Conservation (phyloP, 2,329 filamentous ascomycete genomes). For the Fusarium sp. region DNA sequence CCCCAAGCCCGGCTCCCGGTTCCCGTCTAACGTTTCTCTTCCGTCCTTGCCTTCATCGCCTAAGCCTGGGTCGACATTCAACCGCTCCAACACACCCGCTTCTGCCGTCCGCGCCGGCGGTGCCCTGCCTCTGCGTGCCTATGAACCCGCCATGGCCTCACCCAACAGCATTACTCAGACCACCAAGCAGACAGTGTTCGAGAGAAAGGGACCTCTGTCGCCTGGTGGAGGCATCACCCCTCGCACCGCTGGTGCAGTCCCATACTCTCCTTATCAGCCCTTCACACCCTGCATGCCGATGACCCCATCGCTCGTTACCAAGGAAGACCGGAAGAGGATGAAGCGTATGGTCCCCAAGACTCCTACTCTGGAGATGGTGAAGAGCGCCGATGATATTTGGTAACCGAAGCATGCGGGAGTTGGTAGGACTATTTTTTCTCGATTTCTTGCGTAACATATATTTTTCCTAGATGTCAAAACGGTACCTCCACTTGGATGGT, state of each 20-base stretch:
- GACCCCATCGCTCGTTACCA: constrained; percentile 79
- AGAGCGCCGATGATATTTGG: constrained; percentile 74
- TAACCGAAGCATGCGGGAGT: constrained; percentile 48
- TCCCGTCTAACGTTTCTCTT: constrained; percentile 47
- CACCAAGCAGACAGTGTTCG: constrained; percentile 75
- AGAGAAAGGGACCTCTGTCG: constrained; percentile 65
- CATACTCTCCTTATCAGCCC: constrained; percentile 84
- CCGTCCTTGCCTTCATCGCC: constrained; percentile 62
- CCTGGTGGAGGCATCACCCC: constrained; percentile 72
- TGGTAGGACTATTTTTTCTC: constrained; percentile 11
- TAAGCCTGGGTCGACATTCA: constrained; percentile 63
- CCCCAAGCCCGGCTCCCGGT: constrained; percentile 51
- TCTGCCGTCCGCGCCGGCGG: constrained; percentile 69
- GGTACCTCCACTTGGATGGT: constrained; percentile 20
- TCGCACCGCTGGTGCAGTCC: constrained; percentile 70
- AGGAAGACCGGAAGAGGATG: constrained; percentile 76
- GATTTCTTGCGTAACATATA: constrained; percentile 22
- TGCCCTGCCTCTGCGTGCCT: constrained; percentile 70
- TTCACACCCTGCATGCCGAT: constrained; percentile 81
- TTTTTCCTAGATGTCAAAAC: constrained; percentile 43
- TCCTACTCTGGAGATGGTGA: constrained; percentile 71
- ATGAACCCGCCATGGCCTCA: constrained; percentile 67
- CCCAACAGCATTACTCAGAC: constrained; percentile 60
- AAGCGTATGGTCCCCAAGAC: constrained; percentile 73
- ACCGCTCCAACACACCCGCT: constrained; percentile 58